phyloP scores from a whole-genome alignment of 257 asterid genomes.

The Lycium ferocissimum region DNA sequence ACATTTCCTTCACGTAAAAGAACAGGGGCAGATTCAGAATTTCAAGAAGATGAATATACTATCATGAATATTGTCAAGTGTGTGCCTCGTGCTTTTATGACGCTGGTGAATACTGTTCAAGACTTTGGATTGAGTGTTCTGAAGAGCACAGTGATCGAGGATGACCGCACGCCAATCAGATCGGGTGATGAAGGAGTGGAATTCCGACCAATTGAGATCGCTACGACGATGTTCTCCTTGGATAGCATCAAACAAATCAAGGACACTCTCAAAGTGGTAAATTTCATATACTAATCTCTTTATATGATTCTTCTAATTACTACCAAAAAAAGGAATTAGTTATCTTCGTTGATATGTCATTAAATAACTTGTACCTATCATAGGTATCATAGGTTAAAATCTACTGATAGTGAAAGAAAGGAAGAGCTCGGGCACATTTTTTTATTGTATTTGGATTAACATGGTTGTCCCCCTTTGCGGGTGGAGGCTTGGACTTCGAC shows the following conservation, averaged over 20 bases:
- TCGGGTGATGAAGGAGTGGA: slow-evolving; percentile 37
- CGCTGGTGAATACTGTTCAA: neutral
- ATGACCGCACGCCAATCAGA: slow-evolving; percentile 38
- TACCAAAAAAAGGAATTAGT: no score
- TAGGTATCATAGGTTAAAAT: no score
- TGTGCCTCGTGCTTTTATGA: neutral
- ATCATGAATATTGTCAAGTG: neutral
- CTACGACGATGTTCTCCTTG: slow-evolving; percentile 26
- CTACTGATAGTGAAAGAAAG: no score
- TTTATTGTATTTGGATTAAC: no score
- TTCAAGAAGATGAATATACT: neutral
- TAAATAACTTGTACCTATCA: no score
- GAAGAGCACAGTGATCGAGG: slow-evolving; percentile 33
- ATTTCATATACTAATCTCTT: neutral
- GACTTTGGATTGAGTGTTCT: slow-evolving; percentile 41
- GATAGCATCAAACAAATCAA: slow-evolving; percentile 42
- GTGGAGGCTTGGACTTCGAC: no score
- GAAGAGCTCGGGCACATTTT: no score
- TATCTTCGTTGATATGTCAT: no score
- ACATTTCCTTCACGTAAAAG: slow-evolving; percentile 40
- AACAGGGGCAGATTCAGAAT: neutral
- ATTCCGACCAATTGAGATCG: slow-evolving; percentile 28
- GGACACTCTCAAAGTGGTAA: slow-evolving; percentile 37
- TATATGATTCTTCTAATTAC: neutral
- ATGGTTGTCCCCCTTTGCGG: no score